Base-by-base conservation (phyloP, 441 rosid genomes). In the Jatropha multifida region DNA sequence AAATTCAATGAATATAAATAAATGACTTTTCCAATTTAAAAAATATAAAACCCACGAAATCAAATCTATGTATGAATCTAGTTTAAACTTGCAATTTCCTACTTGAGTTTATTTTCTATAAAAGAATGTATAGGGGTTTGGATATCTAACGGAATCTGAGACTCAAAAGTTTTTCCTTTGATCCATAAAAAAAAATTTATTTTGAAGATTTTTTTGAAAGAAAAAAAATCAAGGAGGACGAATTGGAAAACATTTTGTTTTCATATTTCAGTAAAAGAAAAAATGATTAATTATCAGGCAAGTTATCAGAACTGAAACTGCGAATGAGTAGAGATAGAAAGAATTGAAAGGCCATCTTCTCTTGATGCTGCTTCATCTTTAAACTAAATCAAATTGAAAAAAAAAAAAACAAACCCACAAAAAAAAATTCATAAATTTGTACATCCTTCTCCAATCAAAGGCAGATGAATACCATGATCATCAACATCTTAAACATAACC, bases 401-500 rank as follows among this genome's bases (percentile, higher is more conserved):
- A 18, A 2, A 15, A 1, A 66, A 66, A 62, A 75, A 71, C 37
- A 48, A 71, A 76, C 70, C 66, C 58, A 58, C 42, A 64, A 68
- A 37, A 52, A 48, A 69, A 74, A 78, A 74, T 68, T 26, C 74
- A 79, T 74, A 68, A 82, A 81, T 83, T 81, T 86, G 82, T 85
- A 86, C 89, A 84, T 81, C 85, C 83, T 82, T 83, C 85, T 79
- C 80, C 85, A 75, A 82, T 73, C 78, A 74, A 80, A 82, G 78
- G 76, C 71, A 88, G 76, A 66, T 75, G 81, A 77, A 71, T 71
- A 71, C 65, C 79, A 41, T 66, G 56, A 80, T 67, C 71, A 74
- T 44, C 75, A 73, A 56, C 67, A 72, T 72, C 74, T 74, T 59
- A 71, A 74, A 78, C 77, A 69, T 72, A 60, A 65, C 70, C 81